Evolutionary conservation across 1,139 yeast species (phyloP), one percentile per base, ranked within the genome.

Genomic region (Suhomyces choctaworum): DNA sequence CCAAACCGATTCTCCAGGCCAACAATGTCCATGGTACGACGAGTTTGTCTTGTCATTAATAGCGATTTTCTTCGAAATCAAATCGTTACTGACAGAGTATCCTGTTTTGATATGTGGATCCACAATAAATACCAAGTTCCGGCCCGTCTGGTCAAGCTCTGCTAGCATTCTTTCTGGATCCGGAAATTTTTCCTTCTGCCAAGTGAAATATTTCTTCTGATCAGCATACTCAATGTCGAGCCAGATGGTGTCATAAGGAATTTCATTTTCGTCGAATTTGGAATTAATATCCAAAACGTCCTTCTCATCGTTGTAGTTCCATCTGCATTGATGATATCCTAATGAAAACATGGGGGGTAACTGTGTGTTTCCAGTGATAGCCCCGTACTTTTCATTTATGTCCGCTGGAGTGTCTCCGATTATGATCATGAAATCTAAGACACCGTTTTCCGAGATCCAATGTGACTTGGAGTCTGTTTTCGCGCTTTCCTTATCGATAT

Each of bases 1-100:
- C 97, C 98, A 92, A 3, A 88, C 72, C 0, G 96, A 84, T 49
- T 86, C 90, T 0, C 98, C 99, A 1, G 98, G 97, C 99, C 99
- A 92, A 61, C 98, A 92, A 58, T 89, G 94, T 2, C 97, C 98
- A 41, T 75, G 69, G 55, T 71, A 90, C 2, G 80, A 62, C 1
- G 64, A 58, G 26, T 68, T 63, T 3, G 41, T 29, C 4, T 56
- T 34, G 29, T 78, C 79, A 14, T 71, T 69, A 38, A 72, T 65
- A 1, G 67, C 58, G 2, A 64, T 44, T 15, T 61, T 51, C 17
- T 70, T 54, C 9, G 66, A 56, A 12, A 65, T 57, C 19, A 84
- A 48, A 1, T 56, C 60, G 9, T 82, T 71, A 52, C 90, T 82
- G 1, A 87, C 77, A 16, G 66, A 64, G 56, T 89, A 90, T 4